phyloP scores from a whole-genome alignment of 1,284 basidiomycete genomes.

The Ganoderma multipileum region DNA sequence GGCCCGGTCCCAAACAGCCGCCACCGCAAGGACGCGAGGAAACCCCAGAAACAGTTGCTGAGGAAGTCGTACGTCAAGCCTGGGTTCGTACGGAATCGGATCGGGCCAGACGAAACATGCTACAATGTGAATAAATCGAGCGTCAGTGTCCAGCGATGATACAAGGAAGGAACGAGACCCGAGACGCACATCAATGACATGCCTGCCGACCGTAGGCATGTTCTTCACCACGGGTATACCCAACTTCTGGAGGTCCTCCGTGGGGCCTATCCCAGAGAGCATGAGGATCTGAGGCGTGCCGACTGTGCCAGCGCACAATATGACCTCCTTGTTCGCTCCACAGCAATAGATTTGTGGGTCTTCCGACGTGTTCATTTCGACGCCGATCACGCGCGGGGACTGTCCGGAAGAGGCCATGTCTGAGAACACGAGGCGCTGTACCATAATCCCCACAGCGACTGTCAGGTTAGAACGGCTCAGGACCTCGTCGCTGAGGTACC shows the following conservation, averaged over 20 bases:
- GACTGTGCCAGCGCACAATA: conserved; percentile 52
- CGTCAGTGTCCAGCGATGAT: not conserved
- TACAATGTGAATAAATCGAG: conserved; percentile 12
- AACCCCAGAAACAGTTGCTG: conserved; percentile 34
- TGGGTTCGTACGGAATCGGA: conserved; percentile 38
- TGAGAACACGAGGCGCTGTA: conserved; percentile 37
- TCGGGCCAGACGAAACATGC: conserved; percentile 40
- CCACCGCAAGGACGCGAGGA: conserved; percentile 42
- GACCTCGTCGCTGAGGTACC: conserved; percentile 46
- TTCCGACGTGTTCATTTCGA: conserved; percentile 38
- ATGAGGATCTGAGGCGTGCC: conserved; percentile 55
- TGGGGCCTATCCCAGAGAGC: conserved; percentile 55
- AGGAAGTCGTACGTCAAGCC: conserved; percentile 41
- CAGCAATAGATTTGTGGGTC: conserved; percentile 36
- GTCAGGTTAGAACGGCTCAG: conserved; percentile 47
- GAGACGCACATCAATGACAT: conserved; percentile 45
- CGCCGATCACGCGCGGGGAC: conserved; percentile 35
- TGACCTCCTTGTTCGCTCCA: conserved; percentile 44
- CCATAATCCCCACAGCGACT: conserved; percentile 44
- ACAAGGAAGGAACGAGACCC: not conserved
- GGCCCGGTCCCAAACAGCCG: conserved; percentile 42
- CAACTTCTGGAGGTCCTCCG: conserved; percentile 42
- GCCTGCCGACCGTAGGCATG: conserved; percentile 51
- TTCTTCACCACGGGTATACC: conserved; percentile 48
- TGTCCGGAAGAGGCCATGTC: conserved; percentile 12